These are phyloP conservation scores for Myriosclerotinia scirpicola DNA, from an alignment of 2,329 filamentous ascomycete genomes.

Conservation along the genomic window DNA sequence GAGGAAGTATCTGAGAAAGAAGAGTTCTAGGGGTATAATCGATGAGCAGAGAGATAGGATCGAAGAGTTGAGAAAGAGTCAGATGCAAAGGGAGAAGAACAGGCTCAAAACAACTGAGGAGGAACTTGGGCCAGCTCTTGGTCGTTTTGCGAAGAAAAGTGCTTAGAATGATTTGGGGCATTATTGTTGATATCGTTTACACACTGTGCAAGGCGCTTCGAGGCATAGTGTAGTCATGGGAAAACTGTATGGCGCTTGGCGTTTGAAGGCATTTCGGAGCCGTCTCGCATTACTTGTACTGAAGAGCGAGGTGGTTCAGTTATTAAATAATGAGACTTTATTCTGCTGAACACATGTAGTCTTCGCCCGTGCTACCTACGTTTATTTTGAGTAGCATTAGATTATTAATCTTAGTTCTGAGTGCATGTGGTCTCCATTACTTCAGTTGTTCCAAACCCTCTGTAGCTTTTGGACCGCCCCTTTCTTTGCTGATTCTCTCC, in stretches of 20 bases:
- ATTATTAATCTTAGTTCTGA: not conserved
- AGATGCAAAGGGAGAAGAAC: slow-evolving; percentile 67
- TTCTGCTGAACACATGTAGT: not conserved
- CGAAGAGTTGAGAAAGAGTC: slow-evolving; percentile 73
- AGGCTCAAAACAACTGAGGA: slow-evolving; percentile 65
- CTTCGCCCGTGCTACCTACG: not conserved
- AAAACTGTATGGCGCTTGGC: slow-evolving; percentile 14
- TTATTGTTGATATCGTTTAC: slow-evolving; percentile 4
- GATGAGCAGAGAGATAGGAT: slow-evolving; percentile 90
- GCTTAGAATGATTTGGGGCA: slow-evolving; percentile 21
- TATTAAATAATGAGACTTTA: slow-evolving; percentile 8
- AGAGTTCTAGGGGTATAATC: slow-evolving; percentile 88
- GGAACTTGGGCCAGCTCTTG: slow-evolving; percentile 81
- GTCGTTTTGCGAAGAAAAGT: slow-evolving; percentile 75
- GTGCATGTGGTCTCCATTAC: not conserved
- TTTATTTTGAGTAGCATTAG: not conserved
- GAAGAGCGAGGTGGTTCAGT: not conserved
- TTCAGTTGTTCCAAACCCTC: slow-evolving; percentile 53
- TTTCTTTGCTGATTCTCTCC: slow-evolving; percentile 54
- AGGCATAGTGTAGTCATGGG: slow-evolving; percentile 8
- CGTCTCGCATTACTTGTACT: not conserved
- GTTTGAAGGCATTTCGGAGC: slow-evolving; percentile 15
- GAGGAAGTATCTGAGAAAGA: slow-evolving; percentile 87
- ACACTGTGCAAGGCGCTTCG: slow-evolving; percentile 15
- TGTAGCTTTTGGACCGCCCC: slow-evolving; percentile 59